Base-by-base conservation (phyloP, 441 rosid genomes). In the Metrosideros polymorpha region DNA sequence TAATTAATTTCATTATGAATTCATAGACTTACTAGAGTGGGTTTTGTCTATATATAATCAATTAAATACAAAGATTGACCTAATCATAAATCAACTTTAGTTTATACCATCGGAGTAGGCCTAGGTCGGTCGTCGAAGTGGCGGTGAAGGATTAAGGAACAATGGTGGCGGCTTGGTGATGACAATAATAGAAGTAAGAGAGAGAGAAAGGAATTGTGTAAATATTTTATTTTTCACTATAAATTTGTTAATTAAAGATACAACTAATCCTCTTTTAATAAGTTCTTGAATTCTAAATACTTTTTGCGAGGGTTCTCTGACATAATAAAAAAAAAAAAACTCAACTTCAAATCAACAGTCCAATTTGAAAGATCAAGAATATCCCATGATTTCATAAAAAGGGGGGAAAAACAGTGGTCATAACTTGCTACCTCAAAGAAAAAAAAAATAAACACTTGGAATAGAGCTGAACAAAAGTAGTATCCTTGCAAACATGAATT, bases 101-200 rank as follows among this genome's bases (percentile, higher is more conserved):
- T 17, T 63, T 63, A 63, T 17, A 63, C 30, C 25, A 63, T 30
- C 30, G 6, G 42, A 32, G 17, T 63, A 63, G 12, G 42, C 1
- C 6, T 17, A 30, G 1, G 1, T 30, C 7, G 39, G 30, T 61
- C 0, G 1, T 61, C 71, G 2, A 29, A 29, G 39, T 29, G 39
- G 10, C 10, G 42, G 6, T 7, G 39, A 61, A 7, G 9, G 18
- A 61, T 30, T 61, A 61, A 61, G 12, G 42, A 30, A 18, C 22
- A 7, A 18, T 51, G 22, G 2, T 8, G 6, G 54, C 7, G 6
- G 0, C 9, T 2, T 0, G 42, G 12, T 5, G 3, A 56, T 2
- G 30, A 30, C 17, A 12, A 56, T 12, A 12, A 1, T 13, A 56
- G 5, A 5, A 2, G 30, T 29, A 27, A 56, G 30, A 56, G 7